Evolutionary conservation across 2,329 filamentous ascomycete genomes (phyloP), one percentile per base, ranked within the genome.

Genomic region (Geoglossum cookeanum): DNA sequence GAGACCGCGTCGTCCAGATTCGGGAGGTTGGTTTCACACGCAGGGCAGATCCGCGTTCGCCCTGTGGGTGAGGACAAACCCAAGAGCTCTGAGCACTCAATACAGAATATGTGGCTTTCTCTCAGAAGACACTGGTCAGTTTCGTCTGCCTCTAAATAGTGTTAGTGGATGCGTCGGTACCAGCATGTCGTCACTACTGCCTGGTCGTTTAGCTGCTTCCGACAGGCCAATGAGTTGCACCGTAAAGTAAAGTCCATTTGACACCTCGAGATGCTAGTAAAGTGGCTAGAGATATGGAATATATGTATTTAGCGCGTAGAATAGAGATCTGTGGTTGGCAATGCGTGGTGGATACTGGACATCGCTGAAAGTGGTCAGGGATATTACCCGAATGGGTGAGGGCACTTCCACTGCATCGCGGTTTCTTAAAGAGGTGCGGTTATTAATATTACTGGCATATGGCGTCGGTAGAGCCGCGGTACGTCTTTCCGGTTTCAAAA

Each of bases 101-200:
- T 69, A 66, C 91, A 96, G 70, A 94, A 94, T 47, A 94, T 83
- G 69, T 96, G 91, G 60, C 89, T 89, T 44, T 22, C 13, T 29
- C 49, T 60, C 59, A 32, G 42, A 32, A n/a, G 15, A 47, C 7
- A 55, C 48, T 30, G 47, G 37, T n/a, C 58, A 42, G 27, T 22
- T 4, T 42, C 17, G 7, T 7, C 27, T 17, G 55, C 11, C 57
- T 52, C 4, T 39, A 7, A 37, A 11, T 35, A 6, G 33, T 11
- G 8, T 30, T 45, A 55, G 3, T 47, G 17, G 29, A 37, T 30
- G 30, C 37, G 29, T 39, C 73, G 17, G 63, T 67, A 86, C 87
- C 85, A 88, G 79, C 90, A 97, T 13, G 86, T 92, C 3, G 90
- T 95, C 37, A 95, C 87, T 1, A 95, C 76, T 9, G 88, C 90